A percentile compares a stretch with the other conserved stretches of the same genome.
These are phyloP conservation scores for Pholiota molesta DNA, from an alignment of 768 basidiomycete genomes.

Conservation along the genomic window DNA sequence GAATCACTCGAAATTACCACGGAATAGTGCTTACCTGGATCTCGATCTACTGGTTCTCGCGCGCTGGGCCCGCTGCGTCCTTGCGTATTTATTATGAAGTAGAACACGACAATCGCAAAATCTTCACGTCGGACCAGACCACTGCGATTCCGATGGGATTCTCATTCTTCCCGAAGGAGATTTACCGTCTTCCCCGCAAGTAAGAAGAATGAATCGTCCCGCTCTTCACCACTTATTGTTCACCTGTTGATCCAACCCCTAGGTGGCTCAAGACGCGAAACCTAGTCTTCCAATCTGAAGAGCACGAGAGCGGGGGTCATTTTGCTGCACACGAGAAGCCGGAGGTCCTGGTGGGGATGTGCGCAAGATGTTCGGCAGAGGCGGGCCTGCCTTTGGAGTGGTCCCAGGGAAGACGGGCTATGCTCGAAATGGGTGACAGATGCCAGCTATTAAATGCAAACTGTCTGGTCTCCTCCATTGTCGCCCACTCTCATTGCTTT, in stretches of 20 bases:
- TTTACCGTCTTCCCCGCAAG: conserved; percentile 28
- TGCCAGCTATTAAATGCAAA: no score
- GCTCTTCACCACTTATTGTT: no score
- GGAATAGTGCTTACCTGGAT: conserved; percentile 61
- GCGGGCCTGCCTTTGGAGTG: conserved; percentile 7
- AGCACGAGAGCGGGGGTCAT: conserved; percentile 5
- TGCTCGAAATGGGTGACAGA: neutral
- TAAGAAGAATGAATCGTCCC: no score
- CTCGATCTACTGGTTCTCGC: conserved; percentile 62
- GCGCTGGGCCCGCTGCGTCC: conserved; percentile 58
- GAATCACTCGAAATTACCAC: neutral
- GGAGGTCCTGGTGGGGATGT: conserved; percentile 9
- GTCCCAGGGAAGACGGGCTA: neutral
- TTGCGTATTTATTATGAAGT: conserved; percentile 60
- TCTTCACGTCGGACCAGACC: neutral
- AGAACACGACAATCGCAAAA: neutral
- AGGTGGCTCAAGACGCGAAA: conserved; percentile 10
- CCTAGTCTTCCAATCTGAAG: neutral
- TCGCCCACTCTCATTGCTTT: no score
- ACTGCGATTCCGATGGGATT: conserved; percentile 45
- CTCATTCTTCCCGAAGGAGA: conserved; percentile 51
- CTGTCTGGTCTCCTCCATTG: no score
- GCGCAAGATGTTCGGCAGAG: conserved; percentile 14
- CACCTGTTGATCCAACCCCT: no score
- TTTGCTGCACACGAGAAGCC: conserved; percentile 14